phyloP scores from a whole-genome alignment of 148 eudicot species.

The Nepenthes gracilis region DNA sequence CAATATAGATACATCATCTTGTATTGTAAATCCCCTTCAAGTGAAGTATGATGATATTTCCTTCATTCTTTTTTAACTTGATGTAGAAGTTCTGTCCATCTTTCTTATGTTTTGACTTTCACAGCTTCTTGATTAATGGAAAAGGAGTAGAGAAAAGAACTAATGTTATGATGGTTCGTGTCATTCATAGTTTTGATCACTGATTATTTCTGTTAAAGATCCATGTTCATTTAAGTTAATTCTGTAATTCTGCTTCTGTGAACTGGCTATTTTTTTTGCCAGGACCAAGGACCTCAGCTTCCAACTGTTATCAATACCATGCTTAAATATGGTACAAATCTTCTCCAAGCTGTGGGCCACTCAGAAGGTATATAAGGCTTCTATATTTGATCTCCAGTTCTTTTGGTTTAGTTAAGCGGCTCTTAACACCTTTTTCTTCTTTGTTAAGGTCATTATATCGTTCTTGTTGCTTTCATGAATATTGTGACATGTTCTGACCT shows the following conservation, averaged over 20 bases:
- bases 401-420: conserved; percentile 2
- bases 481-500: conserved; percentile 22
- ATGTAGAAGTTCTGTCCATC: conserved; percentile 4
- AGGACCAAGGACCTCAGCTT: conserved; percentile 70
- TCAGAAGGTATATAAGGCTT: conserved; percentile 42
- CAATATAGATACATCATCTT: conserved; percentile 65
- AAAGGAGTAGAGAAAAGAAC: conserved; percentile 56
- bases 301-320: conserved; percentile 44
- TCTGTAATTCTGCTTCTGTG: not conserved
- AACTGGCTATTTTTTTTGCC: conserved; percentile 9
- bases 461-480: conserved; percentile 61
- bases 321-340: conserved; percentile 74
- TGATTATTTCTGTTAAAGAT: not conserved
- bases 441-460: conserved; percentile 46
- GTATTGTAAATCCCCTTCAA: conserved; percentile 55
- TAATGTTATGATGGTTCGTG: conserved; percentile 41
- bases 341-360: conserved; percentile 79
- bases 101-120: conserved; percentile 12
- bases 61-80: conserved; percentile 5
- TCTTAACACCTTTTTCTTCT: conserved; percentile 15
- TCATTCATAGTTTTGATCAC: not conserved
- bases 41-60: conserved; percentile 42
- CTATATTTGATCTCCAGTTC: not conserved
- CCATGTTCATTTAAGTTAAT: not conserved
- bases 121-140: conserved; percentile 82